Conservation (phyloP, 768 basidiomycete species). For the Boletus fagicola region DNA sequence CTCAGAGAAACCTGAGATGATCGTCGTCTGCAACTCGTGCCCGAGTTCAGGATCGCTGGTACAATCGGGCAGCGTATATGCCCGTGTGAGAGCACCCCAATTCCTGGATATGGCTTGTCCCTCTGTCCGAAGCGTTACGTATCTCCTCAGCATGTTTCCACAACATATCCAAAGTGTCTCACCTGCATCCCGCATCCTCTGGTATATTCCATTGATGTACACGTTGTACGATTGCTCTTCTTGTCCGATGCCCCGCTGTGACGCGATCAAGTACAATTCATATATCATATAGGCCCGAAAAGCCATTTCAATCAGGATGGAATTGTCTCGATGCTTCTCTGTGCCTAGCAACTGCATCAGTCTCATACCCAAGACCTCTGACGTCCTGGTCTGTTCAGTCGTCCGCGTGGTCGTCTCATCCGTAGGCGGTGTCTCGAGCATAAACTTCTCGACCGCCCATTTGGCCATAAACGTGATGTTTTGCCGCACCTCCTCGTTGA, state of each 20-base stretch:
- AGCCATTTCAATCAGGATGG: constrained; percentile 33
- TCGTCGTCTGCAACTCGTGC: constrained; percentile 2
- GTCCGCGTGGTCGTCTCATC: background rate
- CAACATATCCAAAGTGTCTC: constrained; percentile 9
- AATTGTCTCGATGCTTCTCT: constrained; percentile 13
- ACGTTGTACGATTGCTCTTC: constrained; percentile 11
- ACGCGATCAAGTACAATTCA: constrained; percentile 20
- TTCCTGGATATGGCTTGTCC: constrained; percentile 41
- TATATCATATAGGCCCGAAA: constrained; percentile 28
- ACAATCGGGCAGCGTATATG: constrained; percentile 14
- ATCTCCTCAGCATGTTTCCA: background rate
- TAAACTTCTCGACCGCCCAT: constrained; percentile 40
- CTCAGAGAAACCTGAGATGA: constrained; percentile 25
- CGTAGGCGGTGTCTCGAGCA: constrained; percentile 13
- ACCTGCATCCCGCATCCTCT: constrained; percentile 35
- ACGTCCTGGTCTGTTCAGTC: constrained; percentile 12
- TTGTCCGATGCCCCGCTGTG: constrained; percentile 22
- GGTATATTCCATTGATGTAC: constrained; percentile 30
- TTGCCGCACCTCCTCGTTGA: constrained; percentile 48
- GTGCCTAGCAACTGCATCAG: constrained; percentile 21
- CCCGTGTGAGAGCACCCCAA: background rate
- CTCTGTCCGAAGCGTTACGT: constrained; percentile 29
- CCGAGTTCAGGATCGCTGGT: constrained; percentile 18
- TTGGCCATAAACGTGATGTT: constrained; percentile 45
- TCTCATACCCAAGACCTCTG: constrained; percentile 11